Evolutionary conservation across 257 asterid genomes (phyloP), one percentile per base, ranked within the genome.

Genomic region (Paulownia fortunei): DNA sequence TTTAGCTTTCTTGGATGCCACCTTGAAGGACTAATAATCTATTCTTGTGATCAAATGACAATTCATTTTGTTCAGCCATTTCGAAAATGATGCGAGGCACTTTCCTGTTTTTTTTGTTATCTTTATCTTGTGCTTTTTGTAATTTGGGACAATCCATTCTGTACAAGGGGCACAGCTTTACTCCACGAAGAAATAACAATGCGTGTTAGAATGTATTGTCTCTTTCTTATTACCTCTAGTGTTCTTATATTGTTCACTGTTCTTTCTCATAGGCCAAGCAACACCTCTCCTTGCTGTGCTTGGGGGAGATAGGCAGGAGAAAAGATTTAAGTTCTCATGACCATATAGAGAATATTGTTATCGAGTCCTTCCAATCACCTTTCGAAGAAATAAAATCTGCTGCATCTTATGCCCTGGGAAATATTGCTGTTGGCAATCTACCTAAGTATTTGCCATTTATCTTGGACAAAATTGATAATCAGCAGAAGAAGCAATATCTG

Each of bases 281-380:
- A 65, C 99, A 93, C 80, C 97, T 96, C 49, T 85, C 98, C 74
- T 85, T 96, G 84, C 92, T 96, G 44, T 96, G 98, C 86, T 81
- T 96, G 90, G 99, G 99, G 65, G 99, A 93, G 91, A 87, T 96
- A 71, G 99, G 99, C 81, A 88, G 99, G 87, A 93, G 99, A 87
- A 96, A 89, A 84, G 99, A 96, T 85, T 80, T 96, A 60, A 96
- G 99, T 80, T 82, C 91, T 32, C 98, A 96, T 85, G 86, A 87
- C 73, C 94, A 92, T 44, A 92, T 96, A 52, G 97, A 96, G 90
- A 92, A 83, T 82, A 90, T 93, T 82, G 90, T 96, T 46, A 93
- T 96, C 0, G 98, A 96, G 72, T 96, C 99, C 72, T 96, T 96
- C 86, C 99, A 93, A 78, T 92, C 98, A 70, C 96, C 97, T 71